Conservation (phyloP, 2,329 filamentous ascomycete species). For the Claviceps lovelessii region DNA sequence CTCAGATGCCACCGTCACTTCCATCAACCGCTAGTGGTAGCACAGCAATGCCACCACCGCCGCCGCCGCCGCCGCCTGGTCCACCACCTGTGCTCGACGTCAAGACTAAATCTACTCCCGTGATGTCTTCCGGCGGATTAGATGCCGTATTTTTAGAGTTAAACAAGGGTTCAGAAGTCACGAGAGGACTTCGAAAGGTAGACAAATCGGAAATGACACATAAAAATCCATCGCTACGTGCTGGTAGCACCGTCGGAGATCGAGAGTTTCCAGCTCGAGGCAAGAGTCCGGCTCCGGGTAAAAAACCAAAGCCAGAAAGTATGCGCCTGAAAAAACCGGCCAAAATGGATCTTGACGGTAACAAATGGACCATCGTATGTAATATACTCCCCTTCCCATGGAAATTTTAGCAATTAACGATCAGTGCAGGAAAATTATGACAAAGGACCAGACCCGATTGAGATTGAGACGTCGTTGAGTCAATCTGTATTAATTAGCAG, state of each 20-base stretch:
- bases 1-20: conserved; percentile 18
- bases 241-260: conserved; percentile 54
- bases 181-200: conserved; percentile 78
- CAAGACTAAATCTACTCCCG: conserved; percentile 25
- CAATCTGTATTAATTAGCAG: conserved; percentile 87
- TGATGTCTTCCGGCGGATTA: conserved; percentile 46
- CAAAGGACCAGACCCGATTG: conserved; percentile 54
- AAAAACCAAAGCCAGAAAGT: conserved; percentile 74
- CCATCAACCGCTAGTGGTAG: conserved; percentile 40
- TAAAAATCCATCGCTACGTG: conserved; percentile 82
- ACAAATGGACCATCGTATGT: conserved; percentile 80
- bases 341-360: conserved; percentile 66
- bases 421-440: conserved; percentile 71
- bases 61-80: conserved; percentile 56
- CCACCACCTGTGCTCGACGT: conserved; percentile 53
- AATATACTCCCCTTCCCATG: too few relatives aligned
- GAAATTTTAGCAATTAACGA: conserved; percentile 3
- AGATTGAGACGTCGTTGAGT: conserved; percentile 66
- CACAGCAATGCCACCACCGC: conserved; percentile 38
- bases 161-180: conserved; percentile 80
- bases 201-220: conserved; percentile 95
- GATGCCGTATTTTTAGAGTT: conserved; percentile 83
- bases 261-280: conserved; percentile 41
- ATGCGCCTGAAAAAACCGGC: conserved; percentile 74
- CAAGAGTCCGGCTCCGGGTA: conserved; percentile 78